Conservation (phyloP, 352 stramenopile genomes). For the Phytophthora vignae region DNA sequence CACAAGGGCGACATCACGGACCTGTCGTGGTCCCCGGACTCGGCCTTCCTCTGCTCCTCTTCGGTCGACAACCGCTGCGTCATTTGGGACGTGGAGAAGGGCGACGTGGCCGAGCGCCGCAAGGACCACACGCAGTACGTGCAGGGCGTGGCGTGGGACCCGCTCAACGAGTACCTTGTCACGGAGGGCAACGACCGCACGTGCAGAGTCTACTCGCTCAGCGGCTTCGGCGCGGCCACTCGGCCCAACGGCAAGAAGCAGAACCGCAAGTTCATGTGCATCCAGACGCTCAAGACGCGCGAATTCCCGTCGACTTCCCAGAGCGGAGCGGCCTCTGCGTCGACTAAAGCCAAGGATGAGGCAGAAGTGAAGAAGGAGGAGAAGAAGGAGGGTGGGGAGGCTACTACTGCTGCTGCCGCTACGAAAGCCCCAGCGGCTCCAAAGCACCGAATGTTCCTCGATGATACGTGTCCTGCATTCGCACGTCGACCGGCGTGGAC, state of each 20-base stretch:
- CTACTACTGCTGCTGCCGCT: neutral
- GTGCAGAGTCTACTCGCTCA: conserved; percentile 92
- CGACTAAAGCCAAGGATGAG: conserved; percentile 23
- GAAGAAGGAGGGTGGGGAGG: neutral
- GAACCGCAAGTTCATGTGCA: conserved; percentile 73
- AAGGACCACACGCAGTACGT: conserved; percentile 97
- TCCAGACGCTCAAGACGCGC: conserved; percentile 83
- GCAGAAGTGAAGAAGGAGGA: conserved; percentile 11
- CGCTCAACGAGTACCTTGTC: conserved; percentile 94
- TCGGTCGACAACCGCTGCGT: conserved; percentile 94
- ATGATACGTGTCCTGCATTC: conserved; percentile 96
- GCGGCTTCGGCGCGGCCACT: conserved; percentile 64
- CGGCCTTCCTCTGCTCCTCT: conserved; percentile 89
- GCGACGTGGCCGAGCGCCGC: conserved; percentile 81
- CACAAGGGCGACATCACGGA: conserved; percentile 94
- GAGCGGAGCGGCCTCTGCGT: neutral
- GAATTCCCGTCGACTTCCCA: conserved; percentile 46
- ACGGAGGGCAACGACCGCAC: conserved; percentile 95
- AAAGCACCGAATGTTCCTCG: conserved; percentile 92
- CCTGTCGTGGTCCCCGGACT: conserved; percentile 93
- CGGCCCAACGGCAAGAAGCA: conserved; percentile 70
- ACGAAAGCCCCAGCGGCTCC: conserved; percentile 27
- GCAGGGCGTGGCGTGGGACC: conserved; percentile 96
- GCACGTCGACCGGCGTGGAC: conserved; percentile 94
- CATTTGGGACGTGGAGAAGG: conserved; percentile 88